Conservation (phyloP, 768 basidiomycete species). For the Lentinula edodes region DNA sequence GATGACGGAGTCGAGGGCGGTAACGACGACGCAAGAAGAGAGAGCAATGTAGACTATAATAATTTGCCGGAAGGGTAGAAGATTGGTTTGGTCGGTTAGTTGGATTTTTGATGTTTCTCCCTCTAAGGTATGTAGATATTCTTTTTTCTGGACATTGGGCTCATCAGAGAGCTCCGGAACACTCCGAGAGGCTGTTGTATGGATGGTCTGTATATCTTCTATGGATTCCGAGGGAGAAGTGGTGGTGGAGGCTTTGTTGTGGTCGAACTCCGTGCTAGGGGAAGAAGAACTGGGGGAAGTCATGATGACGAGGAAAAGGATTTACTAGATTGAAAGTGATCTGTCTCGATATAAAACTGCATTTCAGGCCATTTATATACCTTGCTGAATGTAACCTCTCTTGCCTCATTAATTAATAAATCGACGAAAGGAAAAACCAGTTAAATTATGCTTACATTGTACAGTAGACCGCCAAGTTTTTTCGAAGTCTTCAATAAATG, state of each 20-base stretch:
- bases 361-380: not conserved
- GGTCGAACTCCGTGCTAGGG: not conserved
- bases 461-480: not conserved
- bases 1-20: constrained; percentile 49
- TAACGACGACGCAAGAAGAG: constrained; percentile 54
- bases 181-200: not conserved
- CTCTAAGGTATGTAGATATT: not conserved
- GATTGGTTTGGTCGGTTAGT: constrained; percentile 73
- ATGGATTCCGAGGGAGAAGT: not conserved
- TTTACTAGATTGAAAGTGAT: not conserved
- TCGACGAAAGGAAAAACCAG: not conserved
- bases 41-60: constrained; percentile 58
- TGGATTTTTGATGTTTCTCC: not conserved
- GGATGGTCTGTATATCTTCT: not conserved
- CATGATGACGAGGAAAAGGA: not conserved
- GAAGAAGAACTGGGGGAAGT: not conserved
- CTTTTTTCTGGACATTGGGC: not conserved
- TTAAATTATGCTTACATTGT: not conserved
- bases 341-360: not conserved
- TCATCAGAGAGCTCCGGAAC: not conserved
- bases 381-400: not conserved
- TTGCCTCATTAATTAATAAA: not conserved
- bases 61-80: constrained; percentile 60
- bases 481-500: not conserved
- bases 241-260: not conserved